Base-by-base conservation (phyloP, 2,329 filamentous ascomycete species). In the Fusarium sp. region DNA sequence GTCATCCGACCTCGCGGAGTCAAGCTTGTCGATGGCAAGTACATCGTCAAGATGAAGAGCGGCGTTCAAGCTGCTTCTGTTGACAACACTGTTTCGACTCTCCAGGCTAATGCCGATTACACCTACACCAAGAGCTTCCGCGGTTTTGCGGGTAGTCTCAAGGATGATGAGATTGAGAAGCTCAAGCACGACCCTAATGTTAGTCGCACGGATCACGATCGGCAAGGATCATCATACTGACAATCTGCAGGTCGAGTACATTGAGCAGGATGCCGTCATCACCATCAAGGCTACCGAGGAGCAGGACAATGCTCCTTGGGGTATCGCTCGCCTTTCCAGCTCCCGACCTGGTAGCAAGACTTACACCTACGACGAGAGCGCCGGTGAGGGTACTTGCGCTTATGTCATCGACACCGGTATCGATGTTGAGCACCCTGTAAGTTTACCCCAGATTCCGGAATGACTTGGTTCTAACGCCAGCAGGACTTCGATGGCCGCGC, bases 331-430 rank as follows among this genome's bases (percentile, higher is more conserved):
- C 1, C 73, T 83, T 48, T 83, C 82, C 11, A 79, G 77, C 73
- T 68, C 72, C 9, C 55, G 40, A 11, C 72, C 76, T 5, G 75
- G 75, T 10, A 65, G 72, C 21, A 77, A 69, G 18, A 75, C 72
- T 18, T 84, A 83, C 70, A 72, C 74, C 51, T 84, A 80, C 59
- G 81, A 84, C 42, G 72, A 75, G 8, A 79, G 71, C n/a, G 80
- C 81, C 1, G 83, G 82, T 10, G 73, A 75, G 47, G 82, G 79
- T 10, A 80, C 80, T 11, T 84, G 80, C 40, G 78, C 80, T 20
- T 85, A 85, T 66, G 76, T 86, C 42, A 79, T 86, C 45, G 84
- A 85, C 68, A 83, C 83, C 7, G 83, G 84, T 9, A 82, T 84
- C 57, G 77, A 76, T 30, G 53, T 75, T 18, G 73, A 74, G 9